Evolutionary conservation across 176 grass and related monocot genomes (phyloP).

Genomic region (Hyparrhenia diplandra): DNA sequence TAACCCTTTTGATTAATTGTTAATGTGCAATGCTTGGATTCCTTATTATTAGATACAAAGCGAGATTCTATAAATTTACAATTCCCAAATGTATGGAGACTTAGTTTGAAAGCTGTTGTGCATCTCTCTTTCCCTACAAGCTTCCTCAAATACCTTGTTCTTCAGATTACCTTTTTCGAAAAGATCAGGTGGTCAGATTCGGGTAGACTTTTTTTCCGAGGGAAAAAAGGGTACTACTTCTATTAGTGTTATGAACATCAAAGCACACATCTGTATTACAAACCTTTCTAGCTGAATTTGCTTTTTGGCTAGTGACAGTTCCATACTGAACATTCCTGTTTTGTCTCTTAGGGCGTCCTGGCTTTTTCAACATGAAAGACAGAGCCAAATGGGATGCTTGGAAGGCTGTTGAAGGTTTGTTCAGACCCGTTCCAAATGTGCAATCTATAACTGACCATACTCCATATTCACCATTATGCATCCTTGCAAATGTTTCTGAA

Average conservation of each 20-base stretch:
- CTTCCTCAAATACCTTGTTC: neutral
- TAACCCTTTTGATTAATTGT: neutral
- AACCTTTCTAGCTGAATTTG: neutral
- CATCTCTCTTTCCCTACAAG: neutral
- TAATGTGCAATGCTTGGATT: neutral
- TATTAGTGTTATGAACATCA: neutral
- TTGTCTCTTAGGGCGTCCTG: conserved; percentile 45
- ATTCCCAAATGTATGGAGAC: too few relatives aligned
- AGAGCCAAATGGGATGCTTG: conserved; percentile 89
- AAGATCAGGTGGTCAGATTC: neutral
- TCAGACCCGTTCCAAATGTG: neutral
- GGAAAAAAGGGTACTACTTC: neutral
- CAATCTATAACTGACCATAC: neutral
- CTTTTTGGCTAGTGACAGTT: neutral
- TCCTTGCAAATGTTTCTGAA: neutral
- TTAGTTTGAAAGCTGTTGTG: too few relatives aligned
- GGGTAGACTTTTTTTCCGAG: neutral
- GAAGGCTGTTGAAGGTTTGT: conserved; percentile 68
- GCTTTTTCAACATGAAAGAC: conserved; percentile 63
- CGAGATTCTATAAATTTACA: too few relatives aligned
- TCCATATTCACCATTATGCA: neutral
- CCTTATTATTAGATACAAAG: neutral
- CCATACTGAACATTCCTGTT: neutral
- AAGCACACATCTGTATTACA: neutral
- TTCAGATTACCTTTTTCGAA: neutral